A percentile compares a stretch with the other conserved stretches of the same genome.
These are phyloP conservation scores for Penicillium sp. DNA, from an alignment of 2,329 filamentous ascomycete genomes.

Conservation along the genomic window DNA sequence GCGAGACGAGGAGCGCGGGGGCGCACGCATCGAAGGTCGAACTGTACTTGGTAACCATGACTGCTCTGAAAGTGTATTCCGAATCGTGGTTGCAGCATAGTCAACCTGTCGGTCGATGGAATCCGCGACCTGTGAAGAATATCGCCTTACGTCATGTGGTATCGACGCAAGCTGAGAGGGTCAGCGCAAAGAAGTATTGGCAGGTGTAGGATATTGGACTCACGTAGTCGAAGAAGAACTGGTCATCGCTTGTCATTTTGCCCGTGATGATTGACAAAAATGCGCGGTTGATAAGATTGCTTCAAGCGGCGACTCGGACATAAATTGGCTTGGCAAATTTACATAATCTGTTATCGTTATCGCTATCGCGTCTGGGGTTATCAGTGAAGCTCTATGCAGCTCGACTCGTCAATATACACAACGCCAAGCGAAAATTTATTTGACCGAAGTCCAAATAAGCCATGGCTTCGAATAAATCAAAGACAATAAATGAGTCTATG, in stretches of 20 bases:
- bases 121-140: slow-evolving; percentile 67
- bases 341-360: too few relatives aligned
- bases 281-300: slow-evolving; percentile 16
- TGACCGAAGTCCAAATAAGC: too few relatives aligned
- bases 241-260: slow-evolving; percentile 71
- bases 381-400: too few relatives aligned
- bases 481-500: too few relatives aligned
- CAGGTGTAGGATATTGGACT: too few relatives aligned
- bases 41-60: slow-evolving; percentile 68
- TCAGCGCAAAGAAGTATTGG: too few relatives aligned
- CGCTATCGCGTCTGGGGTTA: too few relatives aligned
- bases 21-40: slow-evolving; percentile 45
- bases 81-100: slow-evolving; percentile 62
- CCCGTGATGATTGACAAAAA: slow-evolving; percentile 10
- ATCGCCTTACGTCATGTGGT: slow-evolving; percentile 61
- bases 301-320: too few relatives aligned
- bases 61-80: slow-evolving; percentile 61
- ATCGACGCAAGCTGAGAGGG: slow-evolving; percentile 50
- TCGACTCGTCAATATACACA: too few relatives aligned
- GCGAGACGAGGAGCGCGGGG: slow-evolving; percentile 31
- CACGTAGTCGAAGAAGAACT: slow-evolving; percentile 72
- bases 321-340: too few relatives aligned
- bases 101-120: slow-evolving; percentile 79
- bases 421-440: too few relatives aligned
- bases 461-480: too few relatives aligned